phyloP scores from a whole-genome alignment of 2,329 filamentous ascomycete species.

The Aspergillus puulaauensis region DNA sequence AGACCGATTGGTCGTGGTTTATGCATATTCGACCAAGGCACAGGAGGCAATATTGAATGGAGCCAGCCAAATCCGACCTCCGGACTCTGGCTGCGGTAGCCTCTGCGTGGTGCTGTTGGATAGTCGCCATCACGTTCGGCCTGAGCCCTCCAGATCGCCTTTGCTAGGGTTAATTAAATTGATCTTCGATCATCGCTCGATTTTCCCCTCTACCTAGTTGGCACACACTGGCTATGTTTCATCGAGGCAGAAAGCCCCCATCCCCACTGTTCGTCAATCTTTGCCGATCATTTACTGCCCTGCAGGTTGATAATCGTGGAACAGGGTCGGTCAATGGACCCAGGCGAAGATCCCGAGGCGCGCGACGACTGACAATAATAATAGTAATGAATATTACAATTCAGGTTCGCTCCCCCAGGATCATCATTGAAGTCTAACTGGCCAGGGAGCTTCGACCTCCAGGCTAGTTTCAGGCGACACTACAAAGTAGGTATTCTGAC shows the following conservation, averaged over 20 bases:
- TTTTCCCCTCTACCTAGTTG: slow-evolving; percentile 6
- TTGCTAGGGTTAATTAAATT: neutral
- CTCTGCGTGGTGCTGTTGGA: neutral
- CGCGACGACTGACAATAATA: neutral
- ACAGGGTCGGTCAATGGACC: slow-evolving; percentile 6
- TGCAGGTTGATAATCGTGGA: slow-evolving; percentile 13
- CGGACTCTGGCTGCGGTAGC: neutral
- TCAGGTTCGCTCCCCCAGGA: slow-evolving; percentile 13
- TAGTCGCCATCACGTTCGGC: slow-evolving; percentile 3
- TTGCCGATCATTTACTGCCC: slow-evolving; percentile 22
- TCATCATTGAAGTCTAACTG: slow-evolving; percentile 18
- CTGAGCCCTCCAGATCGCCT: neutral
- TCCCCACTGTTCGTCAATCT: slow-evolving; percentile 17
- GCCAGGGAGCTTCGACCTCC: neutral
- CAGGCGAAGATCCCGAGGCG: neutral
- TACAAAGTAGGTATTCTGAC: slow-evolving; percentile 8
- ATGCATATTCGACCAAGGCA: slow-evolving; percentile 10
- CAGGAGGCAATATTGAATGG: slow-evolving; percentile 13
- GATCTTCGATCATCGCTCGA: neutral
- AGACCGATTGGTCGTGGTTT: slow-evolving; percentile 4
- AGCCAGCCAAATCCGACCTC: neutral
- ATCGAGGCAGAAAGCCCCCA: slow-evolving; percentile 12
- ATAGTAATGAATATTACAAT: neutral
- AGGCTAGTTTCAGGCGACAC: slow-evolving; percentile 5
- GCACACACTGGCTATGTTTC: slow-evolving; percentile 16